Conservation (phyloP, 768 basidiomycete genomes). For the Tephrocybe sp. region DNA sequence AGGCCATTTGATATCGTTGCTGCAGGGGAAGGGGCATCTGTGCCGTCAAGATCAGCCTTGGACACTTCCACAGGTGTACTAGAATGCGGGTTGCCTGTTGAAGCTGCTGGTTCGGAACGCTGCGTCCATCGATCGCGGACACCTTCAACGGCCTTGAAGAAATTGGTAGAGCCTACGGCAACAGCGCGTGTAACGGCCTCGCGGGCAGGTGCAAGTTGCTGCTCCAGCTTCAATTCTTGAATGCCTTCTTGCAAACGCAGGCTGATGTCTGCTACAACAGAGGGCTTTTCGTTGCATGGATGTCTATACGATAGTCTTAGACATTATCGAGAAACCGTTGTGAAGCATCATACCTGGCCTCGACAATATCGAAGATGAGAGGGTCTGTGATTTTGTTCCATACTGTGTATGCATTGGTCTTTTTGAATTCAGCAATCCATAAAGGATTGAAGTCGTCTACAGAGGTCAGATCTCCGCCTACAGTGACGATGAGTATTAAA, state of each 20-base stretch:
- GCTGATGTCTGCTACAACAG: conserved; percentile 88
- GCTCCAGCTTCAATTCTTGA: conserved; percentile 89
- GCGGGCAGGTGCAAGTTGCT: conserved; percentile 90
- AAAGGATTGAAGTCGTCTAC: conserved; percentile 81
- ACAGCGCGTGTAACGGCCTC: conserved; percentile 85
- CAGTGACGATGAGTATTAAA: not conserved
- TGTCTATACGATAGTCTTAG: conserved; percentile 51
- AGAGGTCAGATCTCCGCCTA: conserved; percentile 57
- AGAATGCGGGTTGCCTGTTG: conserved; percentile 28
- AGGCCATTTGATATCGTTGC: conserved; percentile 11
- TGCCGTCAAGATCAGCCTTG: conserved; percentile 33
- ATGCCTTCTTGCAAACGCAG: conserved; percentile 91
- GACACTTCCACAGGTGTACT: conserved; percentile 41
- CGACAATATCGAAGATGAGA: conserved; percentile 91
- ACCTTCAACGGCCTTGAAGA: conserved; percentile 90
- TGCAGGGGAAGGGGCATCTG: conserved; percentile 1
- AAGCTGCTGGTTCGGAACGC: conserved; percentile 23
- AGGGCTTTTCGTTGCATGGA: conserved; percentile 90
- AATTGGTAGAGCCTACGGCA: conserved; percentile 69
- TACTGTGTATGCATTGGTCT: conserved; percentile 82
- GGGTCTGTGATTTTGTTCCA: conserved; percentile 94
- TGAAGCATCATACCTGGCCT: conserved; percentile 67
- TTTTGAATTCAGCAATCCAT: conserved; percentile 88
- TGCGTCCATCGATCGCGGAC: conserved; percentile 73
- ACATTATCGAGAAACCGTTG: not conserved